These are phyloP conservation scores for Hamamelis virginiana DNA, from an alignment of 164 flowering plant species.

Conservation along the genomic window DNA sequence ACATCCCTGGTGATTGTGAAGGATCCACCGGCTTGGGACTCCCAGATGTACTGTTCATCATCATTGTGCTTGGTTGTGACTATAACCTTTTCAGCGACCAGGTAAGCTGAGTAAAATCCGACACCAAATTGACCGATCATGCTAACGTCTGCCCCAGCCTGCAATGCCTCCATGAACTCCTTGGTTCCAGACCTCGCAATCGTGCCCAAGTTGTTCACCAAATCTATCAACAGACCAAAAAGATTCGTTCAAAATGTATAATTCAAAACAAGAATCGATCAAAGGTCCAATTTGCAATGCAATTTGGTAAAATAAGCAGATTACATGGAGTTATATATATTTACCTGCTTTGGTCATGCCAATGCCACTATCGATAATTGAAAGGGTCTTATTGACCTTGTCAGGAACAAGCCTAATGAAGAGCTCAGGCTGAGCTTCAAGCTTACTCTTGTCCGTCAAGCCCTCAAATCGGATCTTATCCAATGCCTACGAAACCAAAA, in stretches of 20 bases:
- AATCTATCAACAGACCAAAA: slow-evolving; percentile 23
- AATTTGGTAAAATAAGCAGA: too few species aligned
- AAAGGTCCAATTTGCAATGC: too few species aligned
- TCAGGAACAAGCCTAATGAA: slow-evolving; percentile 33
- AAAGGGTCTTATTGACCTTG: slow-evolving; percentile 28
- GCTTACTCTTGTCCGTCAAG: slow-evolving; percentile 36
- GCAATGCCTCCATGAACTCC: slow-evolving; percentile 64
- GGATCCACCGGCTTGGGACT: slow-evolving; percentile 57
- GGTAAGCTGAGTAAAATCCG: slow-evolving; percentile 53
- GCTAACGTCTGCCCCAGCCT: slow-evolving; percentile 62
- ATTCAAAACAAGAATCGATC: too few species aligned
- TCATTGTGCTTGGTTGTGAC: slow-evolving; percentile 65
- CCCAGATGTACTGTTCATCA: slow-evolving; percentile 61
- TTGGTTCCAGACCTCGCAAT: slow-evolving; percentile 66
- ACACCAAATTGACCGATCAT: slow-evolving; percentile 64
- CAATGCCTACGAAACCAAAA: slow-evolving; percentile 21
- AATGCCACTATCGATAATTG: slow-evolving; percentile 32
- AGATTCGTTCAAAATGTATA: neutral
- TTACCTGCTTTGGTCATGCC: slow-evolving; percentile 34
- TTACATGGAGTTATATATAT: too few species aligned
- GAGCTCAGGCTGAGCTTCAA: slow-evolving; percentile 35
- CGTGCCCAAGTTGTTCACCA: slow-evolving; percentile 66
- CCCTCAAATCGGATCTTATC: slow-evolving; percentile 39
- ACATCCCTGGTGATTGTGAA: slow-evolving; percentile 49
- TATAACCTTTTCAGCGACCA: slow-evolving; percentile 60